Evolutionary conservation across 2,329 filamentous ascomycete species (phyloP).

Genomic region (Madurella mycetomatis): DNA sequence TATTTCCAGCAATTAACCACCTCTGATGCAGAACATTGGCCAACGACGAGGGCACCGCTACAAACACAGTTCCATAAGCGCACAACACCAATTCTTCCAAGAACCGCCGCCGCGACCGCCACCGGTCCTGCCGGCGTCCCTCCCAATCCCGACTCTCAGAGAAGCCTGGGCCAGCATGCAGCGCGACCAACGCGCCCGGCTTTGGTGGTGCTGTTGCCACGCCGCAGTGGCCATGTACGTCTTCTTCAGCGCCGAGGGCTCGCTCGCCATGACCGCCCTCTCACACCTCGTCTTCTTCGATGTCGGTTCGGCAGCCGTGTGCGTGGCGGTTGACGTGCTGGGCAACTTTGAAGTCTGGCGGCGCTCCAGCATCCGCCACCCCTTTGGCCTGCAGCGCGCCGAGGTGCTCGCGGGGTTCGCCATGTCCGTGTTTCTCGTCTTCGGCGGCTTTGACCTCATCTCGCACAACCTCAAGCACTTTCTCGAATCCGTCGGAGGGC

Average conservation of each 20-base stretch:
- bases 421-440: constrained; percentile 93
- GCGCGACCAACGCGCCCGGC: constrained; percentile 73
- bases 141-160: constrained; percentile 82
- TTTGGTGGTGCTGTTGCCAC: constrained; percentile 89
- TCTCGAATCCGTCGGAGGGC: constrained; percentile 60
- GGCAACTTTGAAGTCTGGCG: constrained; percentile 98
- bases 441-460: constrained; percentile 93
- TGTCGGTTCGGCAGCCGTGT: constrained; percentile 84
- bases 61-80: constrained; percentile 90
- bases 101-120: constrained; percentile 83
- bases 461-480: constrained; percentile 91
- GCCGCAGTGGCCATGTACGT: constrained; percentile 77
- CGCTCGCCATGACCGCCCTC: constrained; percentile 83
- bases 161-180: constrained; percentile 92
- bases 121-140: constrained; percentile 81
- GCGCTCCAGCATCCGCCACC: constrained; percentile 84
- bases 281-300: constrained; percentile 95
- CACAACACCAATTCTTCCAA: constrained; percentile 89
- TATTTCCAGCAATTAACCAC: not conserved
- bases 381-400: constrained; percentile 85
- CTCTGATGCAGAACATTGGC: constrained; percentile 65
- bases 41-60: constrained; percentile 94
- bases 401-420: constrained; percentile 95
- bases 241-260: constrained; percentile 79
- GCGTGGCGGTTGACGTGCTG: constrained; percentile 86